Evolutionary conservation across 2,329 filamentous ascomycete species (phyloP), one percentile per base, ranked within the genome.

Genomic region (Aureobasidium subglaciale): DNA sequence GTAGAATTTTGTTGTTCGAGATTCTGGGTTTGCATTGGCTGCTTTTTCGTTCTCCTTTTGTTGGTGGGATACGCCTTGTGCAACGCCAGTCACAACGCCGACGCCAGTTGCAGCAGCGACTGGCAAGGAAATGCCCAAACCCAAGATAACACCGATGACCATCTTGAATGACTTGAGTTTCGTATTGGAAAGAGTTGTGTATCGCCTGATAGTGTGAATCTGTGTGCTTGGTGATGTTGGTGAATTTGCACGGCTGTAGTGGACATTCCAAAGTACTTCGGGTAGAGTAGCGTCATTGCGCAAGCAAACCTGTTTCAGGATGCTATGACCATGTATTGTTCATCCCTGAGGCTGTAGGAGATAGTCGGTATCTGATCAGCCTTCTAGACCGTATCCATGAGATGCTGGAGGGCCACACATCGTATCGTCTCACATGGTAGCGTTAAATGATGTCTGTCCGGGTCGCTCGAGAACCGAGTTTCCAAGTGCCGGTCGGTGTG

Each of bases 1-100:
- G 59, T 75, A 74, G 65, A 79, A 79, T 54, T 79, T 78, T 55
- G 74, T 70, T 74, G 78, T 77, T 34, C 75, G 76, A 43, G 71
- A 71, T 50, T 76, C 70, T 20, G 54, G 43, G 25, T 61, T 57
- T 4, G 50, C 58, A 61, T 76, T 75, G 18, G 71, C 70, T 18
- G 73, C 72, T 62, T 78, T 75, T 62, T 73, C 74, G 57, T 78
- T 78, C 57, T 75, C 71, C 57, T 76, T 74, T 60, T 75, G 72
- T 54, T 77, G 75, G 59, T 78, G 70, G 45, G 70, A 68, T 18
- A 79, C 74, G 55, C 75, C 77, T 67, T 79, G 73, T 27, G 74
- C 74, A 20, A 79, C 71, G 59, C 76, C 77, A 0, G 77, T 79
- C 2, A 74, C 73, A 54, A 76, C 73, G 11, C 75, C 75, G 37